These are phyloP conservation scores for Heliosperma pusillum DNA, from an alignment of 148 eudicot species.

Conservation along the genomic window DNA sequence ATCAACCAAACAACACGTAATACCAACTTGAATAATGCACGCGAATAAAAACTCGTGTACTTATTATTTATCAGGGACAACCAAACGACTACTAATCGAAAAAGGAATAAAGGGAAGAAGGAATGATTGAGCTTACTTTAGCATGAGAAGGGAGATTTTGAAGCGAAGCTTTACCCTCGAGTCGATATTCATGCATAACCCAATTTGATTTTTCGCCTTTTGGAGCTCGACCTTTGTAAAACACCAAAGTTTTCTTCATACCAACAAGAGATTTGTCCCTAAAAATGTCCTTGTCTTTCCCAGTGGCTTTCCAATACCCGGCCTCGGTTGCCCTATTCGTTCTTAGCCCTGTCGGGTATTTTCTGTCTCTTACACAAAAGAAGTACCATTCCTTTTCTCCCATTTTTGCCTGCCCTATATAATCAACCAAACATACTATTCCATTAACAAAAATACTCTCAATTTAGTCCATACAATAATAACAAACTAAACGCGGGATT, in stretches of 20 bases:
- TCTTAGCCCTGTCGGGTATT: slow-evolving; percentile 57
- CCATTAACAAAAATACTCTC: not conserved
- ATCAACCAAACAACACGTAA: not conserved
- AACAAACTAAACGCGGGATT: too few species aligned
- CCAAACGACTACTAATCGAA: not conserved
- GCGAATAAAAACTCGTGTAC: too few species aligned
- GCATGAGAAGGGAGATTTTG: slow-evolving; percentile 33
- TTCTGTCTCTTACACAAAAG: slow-evolving; percentile 53
- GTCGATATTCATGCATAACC: slow-evolving; percentile 60
- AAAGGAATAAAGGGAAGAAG: not conserved
- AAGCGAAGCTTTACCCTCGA: slow-evolving; percentile 40
- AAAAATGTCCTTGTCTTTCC: slow-evolving; percentile 59
- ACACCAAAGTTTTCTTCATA: slow-evolving; percentile 66
- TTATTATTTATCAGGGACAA: too few species aligned
- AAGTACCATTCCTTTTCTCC: slow-evolving; percentile 71
- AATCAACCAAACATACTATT: slow-evolving; percentile 8
- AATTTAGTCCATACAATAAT: too few species aligned
- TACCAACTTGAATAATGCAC: not conserved
- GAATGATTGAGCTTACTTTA: slow-evolving; percentile 9
- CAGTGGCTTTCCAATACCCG: slow-evolving; percentile 75
- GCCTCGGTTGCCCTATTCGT: slow-evolving; percentile 60
- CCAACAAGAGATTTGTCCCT: slow-evolving; percentile 50
- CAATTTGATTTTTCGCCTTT: slow-evolving; percentile 60
- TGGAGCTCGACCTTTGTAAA: slow-evolving; percentile 62
- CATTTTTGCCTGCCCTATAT: slow-evolving; percentile 48